Percentiles rank a stretch among this genome's conserved stretches.
These are phyloP conservation scores for Conringia planisiliqua DNA, from an alignment of 345 rosid genomes.

Conservation along the genomic window DNA sequence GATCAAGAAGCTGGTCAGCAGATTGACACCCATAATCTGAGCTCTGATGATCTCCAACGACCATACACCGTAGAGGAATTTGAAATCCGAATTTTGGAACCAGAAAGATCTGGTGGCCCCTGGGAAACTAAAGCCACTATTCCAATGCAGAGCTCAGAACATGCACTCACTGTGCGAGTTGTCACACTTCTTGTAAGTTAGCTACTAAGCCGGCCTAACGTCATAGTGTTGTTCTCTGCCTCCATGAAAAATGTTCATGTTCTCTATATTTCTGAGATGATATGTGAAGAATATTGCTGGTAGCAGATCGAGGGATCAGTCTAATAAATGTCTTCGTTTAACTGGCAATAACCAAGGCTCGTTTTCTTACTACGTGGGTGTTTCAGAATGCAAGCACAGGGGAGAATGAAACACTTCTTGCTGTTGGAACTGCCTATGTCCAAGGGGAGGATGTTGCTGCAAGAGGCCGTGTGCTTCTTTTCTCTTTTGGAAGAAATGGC, in stretches of 20 bases:
- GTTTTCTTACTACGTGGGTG: slow-evolving; percentile 15
- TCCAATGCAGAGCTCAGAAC: slow-evolving; percentile 93
- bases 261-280: slow-evolving; percentile 8
- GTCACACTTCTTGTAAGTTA: slow-evolving; percentile 82
- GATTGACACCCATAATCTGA: slow-evolving; percentile 72
- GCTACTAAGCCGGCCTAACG: slow-evolving; percentile 8
- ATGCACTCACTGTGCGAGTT: slow-evolving; percentile 89
- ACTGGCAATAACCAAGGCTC: slow-evolving; percentile 11
- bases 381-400: slow-evolving; percentile 74
- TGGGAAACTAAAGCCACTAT: slow-evolving; percentile 95
- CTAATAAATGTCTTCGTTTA: background rate
- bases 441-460: slow-evolving; percentile 99
- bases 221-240: slow-evolving; percentile 21
- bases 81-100: slow-evolving; percentile 89
- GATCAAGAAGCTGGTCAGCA: slow-evolving; percentile 96
- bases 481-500: slow-evolving; percentile 58
- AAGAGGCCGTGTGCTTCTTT: slow-evolving; percentile 91
- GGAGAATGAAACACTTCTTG: slow-evolving; percentile 89
- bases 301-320: slow-evolving; percentile 8
- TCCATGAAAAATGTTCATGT: background rate
- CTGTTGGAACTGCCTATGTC: slow-evolving; percentile 93
- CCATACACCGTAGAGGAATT: slow-evolving; percentile 84
- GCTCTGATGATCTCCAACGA: slow-evolving; percentile 69
- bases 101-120: slow-evolving; percentile 78
- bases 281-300: background rate